phyloP scores from a whole-genome alignment of 2,329 filamentous ascomycete genomes.

The Monosporascus sp. region DNA sequence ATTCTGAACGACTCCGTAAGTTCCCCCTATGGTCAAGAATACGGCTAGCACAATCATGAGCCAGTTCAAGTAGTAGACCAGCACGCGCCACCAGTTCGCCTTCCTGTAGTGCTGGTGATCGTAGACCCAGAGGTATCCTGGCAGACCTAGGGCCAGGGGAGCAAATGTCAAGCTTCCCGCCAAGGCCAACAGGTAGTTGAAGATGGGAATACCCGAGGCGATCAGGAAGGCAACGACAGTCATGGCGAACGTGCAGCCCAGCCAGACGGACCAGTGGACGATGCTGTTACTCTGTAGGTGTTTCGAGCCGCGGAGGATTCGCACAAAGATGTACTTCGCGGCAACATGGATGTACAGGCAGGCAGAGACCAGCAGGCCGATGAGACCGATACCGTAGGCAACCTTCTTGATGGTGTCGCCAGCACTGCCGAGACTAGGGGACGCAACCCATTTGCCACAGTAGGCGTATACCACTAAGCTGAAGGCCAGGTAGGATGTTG shows the following conservation, averaged over 20 bases:
- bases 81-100: constrained; percentile 17
- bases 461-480: constrained; percentile 55
- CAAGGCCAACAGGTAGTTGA: constrained; percentile 26
- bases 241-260: constrained; percentile 18
- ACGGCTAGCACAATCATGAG: constrained; percentile 28
- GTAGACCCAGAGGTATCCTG: constrained; percentile 31
- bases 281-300: constrained; percentile 25
- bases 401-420: constrained; percentile 56
- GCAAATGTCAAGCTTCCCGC: constrained; percentile 30
- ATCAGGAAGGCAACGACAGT: constrained; percentile 17
- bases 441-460: constrained; percentile 58
- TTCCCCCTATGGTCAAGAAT: constrained; percentile 35
- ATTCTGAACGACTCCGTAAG: constrained; percentile 41
- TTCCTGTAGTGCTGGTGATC: constrained; percentile 28
- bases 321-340: constrained; percentile 29
- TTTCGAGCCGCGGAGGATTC: constrained; percentile 22
- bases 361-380: constrained; percentile 43
- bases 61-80: constrained; percentile 29
- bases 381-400: constrained; percentile 52
- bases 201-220: constrained; percentile 21
- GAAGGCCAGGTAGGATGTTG: constrained; percentile 52
- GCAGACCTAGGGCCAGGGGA: constrained; percentile 29
- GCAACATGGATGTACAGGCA: constrained; percentile 26
- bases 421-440: constrained; percentile 55
- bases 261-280: constrained; percentile 26